A percentile compares a stretch with the other conserved stretches of the same genome.
These are phyloP conservation scores for Rhizopogon vulgaris DNA, from an alignment of 768 basidiomycete genomes.

Conservation along the genomic window DNA sequence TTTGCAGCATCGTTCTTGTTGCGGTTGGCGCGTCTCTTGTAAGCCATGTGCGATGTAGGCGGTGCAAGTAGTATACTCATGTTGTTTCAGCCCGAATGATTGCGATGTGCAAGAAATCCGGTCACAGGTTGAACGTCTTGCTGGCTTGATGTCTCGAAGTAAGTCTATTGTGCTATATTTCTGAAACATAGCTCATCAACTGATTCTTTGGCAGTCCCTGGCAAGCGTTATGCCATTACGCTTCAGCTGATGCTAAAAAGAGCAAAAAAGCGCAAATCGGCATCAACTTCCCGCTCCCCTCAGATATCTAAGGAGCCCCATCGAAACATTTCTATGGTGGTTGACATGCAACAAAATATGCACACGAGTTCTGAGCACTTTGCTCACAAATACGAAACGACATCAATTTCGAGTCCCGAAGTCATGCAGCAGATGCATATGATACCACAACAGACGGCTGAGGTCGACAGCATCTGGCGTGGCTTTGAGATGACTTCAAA, in stretches of 20 bases:
- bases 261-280: constrained; percentile 52
- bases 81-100: constrained; percentile 63
- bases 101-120: constrained; percentile 73
- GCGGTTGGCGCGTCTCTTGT: constrained; percentile 84
- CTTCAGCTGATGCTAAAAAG: constrained; percentile 86
- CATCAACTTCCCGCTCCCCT: constrained; percentile 57
- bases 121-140: constrained; percentile 71
- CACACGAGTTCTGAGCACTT: constrained; percentile 42
- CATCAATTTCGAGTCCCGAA: constrained; percentile 27
- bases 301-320: constrained; percentile 50
- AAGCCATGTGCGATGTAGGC: constrained; percentile 22
- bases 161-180: constrained; percentile 18
- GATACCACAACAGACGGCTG: constrained; percentile 17
- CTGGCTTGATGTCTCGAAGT: constrained; percentile 76
- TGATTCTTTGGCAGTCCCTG: constrained; percentile 56
- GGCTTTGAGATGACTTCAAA: constrained; percentile 66
- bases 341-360: constrained; percentile 34
- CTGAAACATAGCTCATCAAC: constrained; percentile 5
- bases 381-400: constrained; percentile 50
- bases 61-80: not conserved
- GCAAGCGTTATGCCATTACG: constrained; percentile 87
- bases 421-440: constrained; percentile 24
- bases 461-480: constrained; percentile 67
- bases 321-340: constrained; percentile 39
- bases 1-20: constrained; percentile 90